A percentile compares a stretch with the other conserved stretches of the same genome.
Conservation (phyloP, 2,329 filamentous ascomycete species). For the Acarospora socialis region DNA sequence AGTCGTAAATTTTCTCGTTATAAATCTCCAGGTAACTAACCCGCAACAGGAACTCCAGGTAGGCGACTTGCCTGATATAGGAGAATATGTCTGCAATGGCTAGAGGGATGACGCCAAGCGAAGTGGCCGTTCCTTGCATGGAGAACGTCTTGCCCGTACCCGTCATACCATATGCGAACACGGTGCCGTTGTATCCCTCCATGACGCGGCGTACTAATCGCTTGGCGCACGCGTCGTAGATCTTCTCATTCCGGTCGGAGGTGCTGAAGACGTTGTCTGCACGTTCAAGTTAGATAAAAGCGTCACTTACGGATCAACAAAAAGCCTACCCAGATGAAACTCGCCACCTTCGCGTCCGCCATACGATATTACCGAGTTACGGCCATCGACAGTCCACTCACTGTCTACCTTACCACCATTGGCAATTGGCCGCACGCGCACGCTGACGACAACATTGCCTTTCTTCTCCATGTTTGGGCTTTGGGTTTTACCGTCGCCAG, state of each 20-base stretch:
- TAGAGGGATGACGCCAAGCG: conserved; percentile 88
- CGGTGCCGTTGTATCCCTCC: conserved; percentile 97
- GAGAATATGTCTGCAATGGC: conserved; percentile 99
- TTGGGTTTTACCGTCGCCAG: conserved; percentile 19
- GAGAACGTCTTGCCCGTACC: conserved; percentile 98
- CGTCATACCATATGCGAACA: conserved; percentile 98
- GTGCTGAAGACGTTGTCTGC: conserved; percentile 92
- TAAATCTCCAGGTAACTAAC: conserved; percentile 99
- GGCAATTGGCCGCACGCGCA: conserved; percentile 77
- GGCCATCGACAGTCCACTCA: conserved; percentile 86
- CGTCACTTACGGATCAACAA: conserved; percentile 2
- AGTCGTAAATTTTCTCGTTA: conserved; percentile 92
- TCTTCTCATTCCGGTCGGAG: conserved; percentile 83
- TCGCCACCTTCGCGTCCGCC: conserved; percentile 82
- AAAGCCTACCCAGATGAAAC: conserved; percentile 67
- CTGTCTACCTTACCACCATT: conserved; percentile 51
- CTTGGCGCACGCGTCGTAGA: conserved; percentile 90
- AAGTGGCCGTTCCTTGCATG: conserved; percentile 95
- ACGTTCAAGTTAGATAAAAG: too few species aligned
- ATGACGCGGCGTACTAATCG: conserved; percentile 89
- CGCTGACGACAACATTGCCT: conserved; percentile 93
- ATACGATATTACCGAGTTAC: conserved; percentile 68
- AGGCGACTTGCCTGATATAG: conserved; percentile 92
- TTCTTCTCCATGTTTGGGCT: conserved; percentile 20
- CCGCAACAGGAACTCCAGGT: conserved; percentile 81